Evolutionary conservation across 1,284 basidiomycete genomes (phyloP).

Genomic region (Fomitopsis schrenkii): DNA sequence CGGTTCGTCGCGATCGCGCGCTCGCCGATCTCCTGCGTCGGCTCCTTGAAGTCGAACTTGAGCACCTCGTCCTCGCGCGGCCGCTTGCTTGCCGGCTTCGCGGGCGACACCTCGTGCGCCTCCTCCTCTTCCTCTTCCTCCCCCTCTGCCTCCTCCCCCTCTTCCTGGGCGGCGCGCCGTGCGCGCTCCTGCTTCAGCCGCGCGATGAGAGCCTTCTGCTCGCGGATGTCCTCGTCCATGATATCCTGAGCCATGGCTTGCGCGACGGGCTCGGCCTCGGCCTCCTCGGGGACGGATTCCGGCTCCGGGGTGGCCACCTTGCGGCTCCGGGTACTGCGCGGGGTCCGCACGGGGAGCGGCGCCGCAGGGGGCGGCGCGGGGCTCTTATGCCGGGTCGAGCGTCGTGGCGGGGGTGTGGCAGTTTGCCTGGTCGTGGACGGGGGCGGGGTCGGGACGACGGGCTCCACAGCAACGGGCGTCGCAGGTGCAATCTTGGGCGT

Average conservation of each 20-base stretch:
- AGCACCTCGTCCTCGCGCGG: conserved; percentile 53
- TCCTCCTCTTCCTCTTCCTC: conserved; percentile 27
- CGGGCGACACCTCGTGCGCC: conserved; percentile 14
- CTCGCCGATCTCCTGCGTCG: conserved; percentile 40
- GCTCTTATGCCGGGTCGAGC: conserved; percentile 55
- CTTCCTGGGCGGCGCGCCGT: conserved; percentile 17
- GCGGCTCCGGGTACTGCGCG: conserved; percentile 35
- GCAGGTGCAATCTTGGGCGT: conserved; percentile 38
- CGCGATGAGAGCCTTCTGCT: conserved; percentile 68
- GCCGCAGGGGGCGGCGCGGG: conserved; percentile 21
- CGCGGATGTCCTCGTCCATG: conserved; percentile 62
- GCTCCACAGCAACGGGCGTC: conserved; percentile 5
- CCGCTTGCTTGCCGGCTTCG: conserved; percentile 33
- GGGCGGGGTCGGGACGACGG: conserved; percentile 16
- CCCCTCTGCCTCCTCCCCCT: conserved; percentile 5
- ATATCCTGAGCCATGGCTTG: conserved; percentile 53
- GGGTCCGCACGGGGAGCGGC: conserved; percentile 31
- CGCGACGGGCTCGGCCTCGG: conserved; percentile 31
- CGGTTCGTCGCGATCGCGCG: conserved; percentile 63
- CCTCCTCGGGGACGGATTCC: conserved; percentile 50
- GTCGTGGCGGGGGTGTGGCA: conserved; percentile 29
- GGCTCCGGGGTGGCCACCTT: conserved; percentile 39
- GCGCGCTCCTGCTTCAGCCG: conserved; percentile 43
- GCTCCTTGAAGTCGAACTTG: conserved; percentile 60
- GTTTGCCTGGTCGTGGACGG: conserved; percentile 22